A percentile compares a stretch with the other conserved stretches of the same genome.
These are phyloP conservation scores for Lactarius trivialis DNA, from an alignment of 768 basidiomycete species.

Conservation along the genomic window DNA sequence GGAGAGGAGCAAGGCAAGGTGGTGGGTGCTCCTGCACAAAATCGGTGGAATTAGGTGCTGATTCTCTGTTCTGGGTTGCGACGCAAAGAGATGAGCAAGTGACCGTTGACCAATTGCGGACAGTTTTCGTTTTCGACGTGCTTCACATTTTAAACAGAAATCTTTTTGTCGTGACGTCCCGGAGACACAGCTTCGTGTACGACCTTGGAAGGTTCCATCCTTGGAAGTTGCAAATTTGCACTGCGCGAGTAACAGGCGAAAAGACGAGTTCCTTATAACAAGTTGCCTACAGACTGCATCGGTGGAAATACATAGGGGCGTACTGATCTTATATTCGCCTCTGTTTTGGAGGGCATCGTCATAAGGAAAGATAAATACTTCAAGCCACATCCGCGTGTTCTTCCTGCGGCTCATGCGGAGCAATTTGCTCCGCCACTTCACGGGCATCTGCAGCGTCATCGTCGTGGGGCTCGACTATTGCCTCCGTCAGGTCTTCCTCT, in stretches of 20 bases:
- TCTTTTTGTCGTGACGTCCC: neutral
- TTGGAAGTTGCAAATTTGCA: neutral
- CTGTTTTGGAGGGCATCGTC: neutral
- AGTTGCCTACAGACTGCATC: neutral
- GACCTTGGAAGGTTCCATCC: neutral
- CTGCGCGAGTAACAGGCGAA: neutral
- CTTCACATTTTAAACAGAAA: too few relatives aligned
- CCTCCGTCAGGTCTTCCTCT: constrained; percentile 20
- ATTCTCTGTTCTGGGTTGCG: too few relatives aligned
- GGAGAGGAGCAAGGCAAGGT: too few relatives aligned
- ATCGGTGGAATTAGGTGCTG: too few relatives aligned
- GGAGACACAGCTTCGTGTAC: neutral
- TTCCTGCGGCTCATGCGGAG: constrained; percentile 4
- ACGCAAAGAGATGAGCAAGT: too few relatives aligned
- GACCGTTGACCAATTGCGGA: too few relatives aligned
- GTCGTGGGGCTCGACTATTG: constrained; percentile 9
- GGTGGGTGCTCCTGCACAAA: too few relatives aligned
- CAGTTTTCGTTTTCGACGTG: neutral
- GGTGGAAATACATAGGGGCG: constrained; percentile 3
- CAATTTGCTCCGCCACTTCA: constrained; percentile 17
- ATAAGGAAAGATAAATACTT: constrained; percentile 19
- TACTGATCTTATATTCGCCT: neutral
- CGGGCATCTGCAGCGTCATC: constrained; percentile 13
- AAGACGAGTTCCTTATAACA: neutral
- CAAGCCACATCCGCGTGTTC: neutral